Conservation (phyloP, 768 basidiomycete genomes). For the Trametes gibbosa region DNA sequence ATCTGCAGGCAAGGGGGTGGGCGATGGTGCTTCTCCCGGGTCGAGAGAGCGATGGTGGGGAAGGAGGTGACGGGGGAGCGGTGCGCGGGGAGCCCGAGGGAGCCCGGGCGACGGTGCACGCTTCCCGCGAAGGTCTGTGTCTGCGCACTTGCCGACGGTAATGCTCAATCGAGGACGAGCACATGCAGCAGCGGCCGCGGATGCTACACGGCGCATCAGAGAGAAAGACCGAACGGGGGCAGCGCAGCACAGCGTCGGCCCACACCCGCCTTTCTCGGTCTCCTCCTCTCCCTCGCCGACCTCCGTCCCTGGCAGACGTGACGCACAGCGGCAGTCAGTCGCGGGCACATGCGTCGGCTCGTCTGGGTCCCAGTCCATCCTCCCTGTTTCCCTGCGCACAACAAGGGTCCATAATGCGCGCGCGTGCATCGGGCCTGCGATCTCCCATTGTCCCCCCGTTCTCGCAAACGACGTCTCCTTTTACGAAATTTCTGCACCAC, state of each 20-base stretch:
- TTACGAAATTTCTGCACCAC: background rate
- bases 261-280: too few species aligned
- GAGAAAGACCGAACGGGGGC: background rate
- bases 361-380: background rate
- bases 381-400: conserved; percentile 8
- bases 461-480: background rate
- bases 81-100: background rate
- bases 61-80: background rate
- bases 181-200: background rate
- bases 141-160: conserved; percentile 7
- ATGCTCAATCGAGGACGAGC: background rate
- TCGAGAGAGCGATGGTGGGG: background rate
- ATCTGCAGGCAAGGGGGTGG: background rate
- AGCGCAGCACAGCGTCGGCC: too few species aligned
- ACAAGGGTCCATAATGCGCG: conserved; percentile 11
- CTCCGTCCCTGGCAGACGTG: background rate
- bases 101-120: background rate
- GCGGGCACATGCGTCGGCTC: background rate
- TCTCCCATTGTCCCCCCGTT: conserved; percentile 15
- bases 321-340: background rate
- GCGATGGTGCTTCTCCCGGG: conserved; percentile 4
- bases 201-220: background rate
- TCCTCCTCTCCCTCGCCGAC: background rate
- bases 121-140: conserved; percentile 14
- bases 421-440: conserved; percentile 1